phyloP scores from a whole-genome alignment of 2,329 filamentous ascomycete genomes.

The Fusarium nygamai region DNA sequence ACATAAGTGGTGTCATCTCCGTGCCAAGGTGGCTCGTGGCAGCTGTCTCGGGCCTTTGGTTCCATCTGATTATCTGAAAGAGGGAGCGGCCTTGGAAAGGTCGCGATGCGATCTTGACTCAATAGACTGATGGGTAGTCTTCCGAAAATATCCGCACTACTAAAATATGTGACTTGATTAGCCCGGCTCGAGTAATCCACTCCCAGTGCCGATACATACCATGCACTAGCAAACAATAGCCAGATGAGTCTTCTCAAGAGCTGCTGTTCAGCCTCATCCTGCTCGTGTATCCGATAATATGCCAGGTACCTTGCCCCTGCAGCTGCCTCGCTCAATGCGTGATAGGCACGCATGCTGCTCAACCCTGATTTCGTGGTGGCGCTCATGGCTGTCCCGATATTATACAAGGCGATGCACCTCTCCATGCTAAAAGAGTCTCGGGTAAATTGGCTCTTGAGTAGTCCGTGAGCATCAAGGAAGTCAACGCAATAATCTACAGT shows the following conservation, averaged over 20 bases:
- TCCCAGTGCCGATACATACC: conserved; percentile 26
- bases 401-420: conserved; percentile 51
- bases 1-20: conserved; percentile 47
- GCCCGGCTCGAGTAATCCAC: background rate
- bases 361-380: conserved; percentile 16
- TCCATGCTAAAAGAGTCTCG: conserved; percentile 44
- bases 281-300: conserved; percentile 39
- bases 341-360: conserved; percentile 34
- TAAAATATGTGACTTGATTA: conserved; percentile 2
- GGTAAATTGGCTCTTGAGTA: conserved; percentile 34
- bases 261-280: conserved; percentile 44
- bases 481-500: conserved; percentile 44
- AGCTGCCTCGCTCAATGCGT: conserved; percentile 40
- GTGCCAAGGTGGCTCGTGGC: conserved; percentile 42
- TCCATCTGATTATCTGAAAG: conserved; percentile 48
- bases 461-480: conserved; percentile 43
- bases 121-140: conserved; percentile 41
- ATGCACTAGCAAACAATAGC: conserved; percentile 46
- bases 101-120: conserved; percentile 33
- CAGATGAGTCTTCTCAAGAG: conserved; percentile 49
- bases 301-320: conserved; percentile 45
- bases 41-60: background rate
- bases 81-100: conserved; percentile 38
- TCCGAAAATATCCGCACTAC: conserved; percentile 45
- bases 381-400: conserved; percentile 43